These are phyloP conservation scores for Eucalyptus viminalis DNA, from an alignment of 345 rosid genomes.

Conservation along the genomic window DNA sequence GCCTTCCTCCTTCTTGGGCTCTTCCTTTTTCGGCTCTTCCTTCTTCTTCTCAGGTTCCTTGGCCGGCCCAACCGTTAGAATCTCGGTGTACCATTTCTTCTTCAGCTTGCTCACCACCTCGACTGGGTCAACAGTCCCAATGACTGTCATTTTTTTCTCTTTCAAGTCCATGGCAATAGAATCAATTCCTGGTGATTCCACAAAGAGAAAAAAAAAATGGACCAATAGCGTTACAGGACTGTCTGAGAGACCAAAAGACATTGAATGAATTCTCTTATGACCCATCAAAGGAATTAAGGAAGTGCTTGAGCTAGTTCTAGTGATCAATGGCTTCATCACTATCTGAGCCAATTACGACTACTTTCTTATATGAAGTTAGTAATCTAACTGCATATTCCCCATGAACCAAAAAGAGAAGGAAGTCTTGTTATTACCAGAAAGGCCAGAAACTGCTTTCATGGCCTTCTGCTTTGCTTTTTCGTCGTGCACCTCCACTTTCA, in stretches of 20 bases:
- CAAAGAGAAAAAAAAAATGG: background rate
- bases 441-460: conserved; percentile 31
- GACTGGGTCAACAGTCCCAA: conserved; percentile 37
- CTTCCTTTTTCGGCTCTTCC: conserved; percentile 4
- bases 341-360: background rate
- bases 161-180: conserved; percentile 45
- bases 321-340: background rate
- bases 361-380: background rate
- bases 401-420: background rate
- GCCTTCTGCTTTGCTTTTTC: conserved; percentile 40
- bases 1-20: conserved; percentile 12
- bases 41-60: conserved; percentile 22
- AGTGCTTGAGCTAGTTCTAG: background rate
- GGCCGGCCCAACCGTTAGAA: conserved; percentile 36
- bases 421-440: conserved; percentile 18
- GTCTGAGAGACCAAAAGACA: background rate
- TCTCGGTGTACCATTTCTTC: conserved; percentile 13
- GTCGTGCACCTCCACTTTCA: conserved; percentile 38
- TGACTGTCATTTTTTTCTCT: conserved; percentile 42
- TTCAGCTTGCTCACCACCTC: conserved; percentile 3
- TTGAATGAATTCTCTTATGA: background rate
- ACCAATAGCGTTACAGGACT: background rate
- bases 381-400: background rate
- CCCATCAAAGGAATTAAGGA: background rate
- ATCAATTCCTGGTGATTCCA: conserved; percentile 21